phyloP scores from a whole-genome alignment of 2,329 filamentous ascomycete genomes.

The Cytospora mali region DNA sequence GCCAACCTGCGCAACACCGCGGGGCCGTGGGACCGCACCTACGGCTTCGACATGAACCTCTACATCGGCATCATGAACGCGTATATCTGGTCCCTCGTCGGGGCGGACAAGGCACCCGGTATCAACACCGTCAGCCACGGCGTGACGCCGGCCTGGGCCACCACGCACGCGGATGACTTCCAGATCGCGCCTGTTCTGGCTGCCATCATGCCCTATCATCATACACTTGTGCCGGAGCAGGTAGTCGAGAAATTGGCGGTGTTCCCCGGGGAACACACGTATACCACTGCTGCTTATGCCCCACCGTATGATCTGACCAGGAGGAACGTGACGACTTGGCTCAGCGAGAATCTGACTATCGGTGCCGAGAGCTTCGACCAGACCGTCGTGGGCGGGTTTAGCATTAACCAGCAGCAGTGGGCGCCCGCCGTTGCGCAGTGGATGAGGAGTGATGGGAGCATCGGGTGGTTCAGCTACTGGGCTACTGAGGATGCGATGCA shows the following conservation, averaged over 20 bases:
- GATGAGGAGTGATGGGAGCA: slow-evolving; percentile 34
- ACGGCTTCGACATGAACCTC: slow-evolving; percentile 65
- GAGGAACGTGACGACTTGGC: slow-evolving; percentile 62
- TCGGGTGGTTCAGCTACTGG: slow-evolving; percentile 33
- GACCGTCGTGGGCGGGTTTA: slow-evolving; percentile 57
- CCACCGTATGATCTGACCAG: slow-evolving; percentile 59
- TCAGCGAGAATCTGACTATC: slow-evolving; percentile 59
- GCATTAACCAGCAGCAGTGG: slow-evolving; percentile 54
- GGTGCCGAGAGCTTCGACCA: slow-evolving; percentile 62
- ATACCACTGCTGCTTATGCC: slow-evolving; percentile 55
- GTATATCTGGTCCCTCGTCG: slow-evolving; percentile 61
- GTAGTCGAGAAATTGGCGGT: slow-evolving; percentile 44
- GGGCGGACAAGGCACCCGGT: slow-evolving; percentile 46
- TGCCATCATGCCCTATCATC: slow-evolving; percentile 54
- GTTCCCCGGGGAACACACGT: slow-evolving; percentile 58
- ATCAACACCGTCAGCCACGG: slow-evolving; percentile 36
- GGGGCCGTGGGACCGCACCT: slow-evolving; percentile 65
- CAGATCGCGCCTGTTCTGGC: slow-evolving; percentile 60
- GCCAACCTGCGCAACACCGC: slow-evolving; percentile 62
- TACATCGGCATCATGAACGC: slow-evolving; percentile 61
- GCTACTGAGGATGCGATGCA: slow-evolving; percentile 45
- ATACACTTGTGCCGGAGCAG: slow-evolving; percentile 46
- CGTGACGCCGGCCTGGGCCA: slow-evolving; percentile 44
- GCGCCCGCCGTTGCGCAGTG: slow-evolving; percentile 65
- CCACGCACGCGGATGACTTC: slow-evolving; percentile 63